Percentiles rank a stretch among this genome's conserved stretches.
Conservation (phyloP, 2,329 filamentous ascomycete species). For the Epichloe scottii region DNA sequence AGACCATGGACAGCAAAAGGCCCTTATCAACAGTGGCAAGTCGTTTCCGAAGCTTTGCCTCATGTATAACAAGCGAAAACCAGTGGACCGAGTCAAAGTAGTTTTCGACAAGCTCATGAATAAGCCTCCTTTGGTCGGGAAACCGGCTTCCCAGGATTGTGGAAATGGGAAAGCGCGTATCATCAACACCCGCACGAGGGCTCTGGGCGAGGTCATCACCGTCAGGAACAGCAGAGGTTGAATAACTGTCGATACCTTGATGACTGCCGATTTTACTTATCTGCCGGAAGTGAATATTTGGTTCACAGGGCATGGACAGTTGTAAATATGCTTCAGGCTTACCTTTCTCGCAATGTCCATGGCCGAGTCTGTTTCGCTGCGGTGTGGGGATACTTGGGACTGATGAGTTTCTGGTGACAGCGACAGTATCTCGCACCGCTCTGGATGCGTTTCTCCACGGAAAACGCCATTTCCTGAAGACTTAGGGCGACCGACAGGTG, state of each 20-base stretch:
- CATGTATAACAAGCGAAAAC: no score
- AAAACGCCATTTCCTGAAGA: no score
- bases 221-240: slow-evolving; percentile 6
- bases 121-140: no score
- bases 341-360: slow-evolving; percentile 5
- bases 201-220: neutral
- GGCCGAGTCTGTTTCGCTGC: neutral
- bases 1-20: no score
- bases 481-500: no score
- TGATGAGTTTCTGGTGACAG: neutral
- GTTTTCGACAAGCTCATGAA: no score
- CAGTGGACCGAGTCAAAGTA: no score
- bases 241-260: neutral
- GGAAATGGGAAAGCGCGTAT: slow-evolving; percentile 4
- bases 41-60: no score
- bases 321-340: neutral
- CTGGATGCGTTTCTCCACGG: no score
- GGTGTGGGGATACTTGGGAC: neutral
- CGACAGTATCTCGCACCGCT: neutral
- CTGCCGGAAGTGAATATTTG: neutral
- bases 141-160: slow-evolving; percentile 3
- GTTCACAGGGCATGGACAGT: no score
- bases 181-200: neutral
- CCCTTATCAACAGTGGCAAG: no score
- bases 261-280: slow-evolving; percentile 1